A percentile compares a stretch with the other conserved stretches of the same genome.
Evolutionary conservation across 2,329 filamentous ascomycete genomes (phyloP).

Genomic region (Zymoseptoria ardabiliae): DNA sequence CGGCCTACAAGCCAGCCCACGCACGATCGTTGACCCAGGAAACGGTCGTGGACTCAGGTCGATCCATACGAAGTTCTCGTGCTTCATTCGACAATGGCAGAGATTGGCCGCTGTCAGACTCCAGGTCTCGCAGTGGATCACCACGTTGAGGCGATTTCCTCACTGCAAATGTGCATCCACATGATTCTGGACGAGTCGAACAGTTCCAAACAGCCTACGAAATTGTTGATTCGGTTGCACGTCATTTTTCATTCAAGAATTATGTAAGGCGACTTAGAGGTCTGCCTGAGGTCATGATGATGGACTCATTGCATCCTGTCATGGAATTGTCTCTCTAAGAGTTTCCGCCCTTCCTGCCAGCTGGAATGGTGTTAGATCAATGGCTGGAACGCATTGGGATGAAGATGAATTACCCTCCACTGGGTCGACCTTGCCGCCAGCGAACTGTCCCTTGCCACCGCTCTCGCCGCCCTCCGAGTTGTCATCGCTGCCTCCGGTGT

Average conservation of each 20-base stretch:
- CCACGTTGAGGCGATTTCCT: neutral
- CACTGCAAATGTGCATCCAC: too few relatives aligned
- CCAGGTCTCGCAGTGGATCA: neutral
- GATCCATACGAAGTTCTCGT: neutral
- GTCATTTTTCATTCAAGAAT: neutral
- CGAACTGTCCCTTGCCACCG: constrained; percentile 19
- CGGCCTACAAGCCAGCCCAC: neutral
- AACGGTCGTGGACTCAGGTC: neutral
- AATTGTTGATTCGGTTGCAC: neutral
- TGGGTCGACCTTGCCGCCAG: constrained; percentile 15
- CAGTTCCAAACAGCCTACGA: neutral
- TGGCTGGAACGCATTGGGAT: neutral
- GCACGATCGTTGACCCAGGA: neutral
- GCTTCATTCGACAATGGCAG: neutral
- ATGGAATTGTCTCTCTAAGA: constrained; percentile 1
- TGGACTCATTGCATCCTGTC: neutral
- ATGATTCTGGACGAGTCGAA: neutral
- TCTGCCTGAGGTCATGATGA: neutral
- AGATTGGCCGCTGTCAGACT: neutral
- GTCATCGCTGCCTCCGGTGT: constrained; percentile 16
- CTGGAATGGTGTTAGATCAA: constrained; percentile 2
- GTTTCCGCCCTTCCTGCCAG: constrained; percentile 9
- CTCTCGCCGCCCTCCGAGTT: constrained; percentile 11
- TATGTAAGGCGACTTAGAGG: neutral
- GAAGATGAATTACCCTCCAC: neutral